These are phyloP conservation scores for Colletotrichum phormii DNA, from an alignment of 2,329 filamentous ascomycete genomes.

Conservation along the genomic window DNA sequence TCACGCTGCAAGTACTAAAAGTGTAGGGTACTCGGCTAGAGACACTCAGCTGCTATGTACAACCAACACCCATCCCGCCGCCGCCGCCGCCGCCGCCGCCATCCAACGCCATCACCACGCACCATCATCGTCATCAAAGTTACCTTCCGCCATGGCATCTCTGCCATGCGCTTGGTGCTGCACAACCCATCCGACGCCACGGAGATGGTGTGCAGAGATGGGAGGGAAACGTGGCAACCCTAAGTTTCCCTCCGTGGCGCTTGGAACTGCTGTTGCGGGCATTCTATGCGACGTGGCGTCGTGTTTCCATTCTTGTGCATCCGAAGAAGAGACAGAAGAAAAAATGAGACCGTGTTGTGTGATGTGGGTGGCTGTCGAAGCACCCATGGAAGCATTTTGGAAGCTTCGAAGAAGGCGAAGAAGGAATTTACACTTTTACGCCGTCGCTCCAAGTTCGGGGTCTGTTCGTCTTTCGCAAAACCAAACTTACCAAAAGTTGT, in stretches of 20 bases:
- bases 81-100: too few relatives aligned
- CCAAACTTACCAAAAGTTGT: too few relatives aligned
- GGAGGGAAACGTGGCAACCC: constrained; percentile 4
- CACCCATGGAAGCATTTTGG: constrained; percentile 1
- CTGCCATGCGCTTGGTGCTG: constrained; percentile 3
- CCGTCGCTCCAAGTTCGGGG: neutral
- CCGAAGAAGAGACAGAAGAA: neutral
- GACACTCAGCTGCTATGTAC: too few relatives aligned
- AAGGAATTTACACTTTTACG: constrained; percentile 28
- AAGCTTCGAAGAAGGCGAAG: constrained; percentile 20
- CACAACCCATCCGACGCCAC: constrained; percentile 4
- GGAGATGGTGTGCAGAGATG: constrained; percentile 12
- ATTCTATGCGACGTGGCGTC: constrained; percentile 11
- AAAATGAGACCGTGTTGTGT: too few relatives aligned
- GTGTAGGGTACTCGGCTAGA: neutral
- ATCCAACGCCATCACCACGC: neutral
- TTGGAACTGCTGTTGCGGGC: constrained; percentile 13
- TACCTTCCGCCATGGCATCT: constrained; percentile 1
- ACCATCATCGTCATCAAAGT: neutral
- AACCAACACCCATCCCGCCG: too few relatives aligned
- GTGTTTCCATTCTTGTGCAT: constrained; percentile 11
- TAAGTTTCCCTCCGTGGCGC: neutral
- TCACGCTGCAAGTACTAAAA: neutral
- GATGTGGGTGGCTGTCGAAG: neutral
- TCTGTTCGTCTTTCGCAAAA: neutral